These are phyloP conservation scores for Colletotrichum spinosum DNA, from an alignment of 2,329 filamentous ascomycete genomes.

Conservation along the genomic window DNA sequence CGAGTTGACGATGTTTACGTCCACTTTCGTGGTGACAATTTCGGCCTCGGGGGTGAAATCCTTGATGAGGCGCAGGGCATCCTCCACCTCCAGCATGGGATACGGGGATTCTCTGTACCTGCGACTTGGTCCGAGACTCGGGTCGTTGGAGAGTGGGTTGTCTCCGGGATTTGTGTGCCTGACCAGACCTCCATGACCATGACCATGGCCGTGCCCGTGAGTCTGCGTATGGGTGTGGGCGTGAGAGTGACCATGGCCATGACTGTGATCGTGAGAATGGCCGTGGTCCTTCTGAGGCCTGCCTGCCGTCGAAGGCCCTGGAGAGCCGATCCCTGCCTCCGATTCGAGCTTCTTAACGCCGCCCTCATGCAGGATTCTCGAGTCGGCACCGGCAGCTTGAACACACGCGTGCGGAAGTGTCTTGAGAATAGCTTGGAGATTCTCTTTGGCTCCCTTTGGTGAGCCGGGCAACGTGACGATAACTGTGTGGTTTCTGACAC, in stretches of 20 bases:
- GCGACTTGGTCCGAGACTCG: slow-evolving; percentile 70
- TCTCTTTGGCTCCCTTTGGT: slow-evolving; percentile 94
- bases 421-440: slow-evolving; percentile 87
- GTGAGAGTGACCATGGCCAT: slow-evolving; percentile 58
- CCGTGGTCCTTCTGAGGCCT: slow-evolving; percentile 64
- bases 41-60: slow-evolving; percentile 76
- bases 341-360: slow-evolving; percentile 86
- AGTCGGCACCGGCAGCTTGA: slow-evolving; percentile 87
- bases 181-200: slow-evolving; percentile 74
- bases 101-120: slow-evolving; percentile 90
- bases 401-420: slow-evolving; percentile 95
- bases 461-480: slow-evolving; percentile 93
- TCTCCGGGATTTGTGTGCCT: slow-evolving; percentile 78
- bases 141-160: slow-evolving; percentile 69
- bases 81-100: slow-evolving; percentile 87
- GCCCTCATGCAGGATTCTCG: slow-evolving; percentile 80
- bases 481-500: slow-evolving; percentile 82
- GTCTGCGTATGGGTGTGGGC: slow-evolving; percentile 64
- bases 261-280: slow-evolving; percentile 63
- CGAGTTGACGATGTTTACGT: slow-evolving; percentile 75
- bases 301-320: slow-evolving; percentile 13
- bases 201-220: slow-evolving; percentile 67
- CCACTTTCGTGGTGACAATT: slow-evolving; percentile 69
- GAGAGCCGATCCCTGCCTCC: slow-evolving; percentile 74
- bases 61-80: slow-evolving; percentile 80